Evolutionary conservation across 2,329 filamentous ascomycete genomes (phyloP).

Genomic region (Raffaelea albimanens): DNA sequence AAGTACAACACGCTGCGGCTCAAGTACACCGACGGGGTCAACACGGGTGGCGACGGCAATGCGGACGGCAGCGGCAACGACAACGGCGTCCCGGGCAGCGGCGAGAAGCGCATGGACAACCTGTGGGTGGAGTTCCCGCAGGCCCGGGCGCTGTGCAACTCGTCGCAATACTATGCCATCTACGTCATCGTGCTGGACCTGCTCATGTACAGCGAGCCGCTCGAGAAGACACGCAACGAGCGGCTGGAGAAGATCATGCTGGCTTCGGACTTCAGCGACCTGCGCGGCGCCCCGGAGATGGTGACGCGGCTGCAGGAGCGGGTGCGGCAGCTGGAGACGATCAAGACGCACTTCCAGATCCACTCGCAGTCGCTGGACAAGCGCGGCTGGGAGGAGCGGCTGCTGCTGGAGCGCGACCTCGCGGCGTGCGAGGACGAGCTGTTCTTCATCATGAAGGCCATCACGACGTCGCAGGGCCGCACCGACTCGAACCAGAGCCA

Average conservation of each 20-base stretch:
- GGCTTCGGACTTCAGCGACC: slow-evolving; percentile 94
- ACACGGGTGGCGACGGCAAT: slow-evolving; percentile 33
- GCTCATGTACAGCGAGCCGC: slow-evolving; percentile 87
- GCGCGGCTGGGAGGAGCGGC: slow-evolving; percentile 82
- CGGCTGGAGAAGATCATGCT: slow-evolving; percentile 97
- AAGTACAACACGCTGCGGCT: slow-evolving; percentile 96
- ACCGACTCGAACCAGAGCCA: slow-evolving; percentile 56
- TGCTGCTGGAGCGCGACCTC: slow-evolving; percentile 82
- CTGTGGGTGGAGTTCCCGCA: slow-evolving; percentile 96
- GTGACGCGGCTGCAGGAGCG: slow-evolving; percentile 85
- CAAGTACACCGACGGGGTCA: slow-evolving; percentile 94
- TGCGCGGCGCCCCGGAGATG: slow-evolving; percentile 87
- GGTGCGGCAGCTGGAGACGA: slow-evolving; percentile 87
- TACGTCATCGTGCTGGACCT: slow-evolving; percentile 97
- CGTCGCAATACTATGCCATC: slow-evolving; percentile 92
- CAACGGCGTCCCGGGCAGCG: slow-evolving; percentile 32
- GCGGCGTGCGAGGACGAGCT: slow-evolving; percentile 88
- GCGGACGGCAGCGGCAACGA: background rate
- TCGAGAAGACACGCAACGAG: slow-evolving; percentile 95
- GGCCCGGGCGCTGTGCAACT: slow-evolving; percentile 90
- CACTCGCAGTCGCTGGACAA: slow-evolving; percentile 80
- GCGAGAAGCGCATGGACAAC: slow-evolving; percentile 82
- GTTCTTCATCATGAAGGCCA: slow-evolving; percentile 99
- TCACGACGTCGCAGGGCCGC: slow-evolving; percentile 89
- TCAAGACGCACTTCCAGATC: slow-evolving; percentile 92